Base-by-base conservation (phyloP, 345 rosid genomes). In the Eucalyptus viminalis region DNA sequence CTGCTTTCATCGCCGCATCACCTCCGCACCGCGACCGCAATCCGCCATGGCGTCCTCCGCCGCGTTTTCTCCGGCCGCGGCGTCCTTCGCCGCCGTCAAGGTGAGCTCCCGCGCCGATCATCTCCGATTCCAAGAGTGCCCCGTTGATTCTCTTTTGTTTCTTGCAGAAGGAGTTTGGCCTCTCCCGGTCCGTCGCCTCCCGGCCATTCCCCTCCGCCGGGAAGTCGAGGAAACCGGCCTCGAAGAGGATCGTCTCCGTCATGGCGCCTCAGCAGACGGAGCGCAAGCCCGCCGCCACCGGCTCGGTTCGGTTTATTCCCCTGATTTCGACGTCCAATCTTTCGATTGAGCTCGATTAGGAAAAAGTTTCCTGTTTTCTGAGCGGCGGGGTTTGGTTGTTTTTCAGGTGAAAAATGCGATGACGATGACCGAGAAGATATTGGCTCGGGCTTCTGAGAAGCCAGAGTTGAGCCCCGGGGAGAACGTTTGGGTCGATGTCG, bases 381-480 rank as follows among this genome's bases (percentile, higher is more conserved):
- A 65, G 40, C 69, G 15, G 8, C 58, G 83, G 43, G 31, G 24
- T 29, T 15, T 15, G 86, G 88, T 14, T 27, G 44, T 81, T 88
- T 89, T 27, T n/a, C 92, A 98, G 99, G 99, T 97, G 89, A 98
- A 97, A 92, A 95, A 96, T 88, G 96, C 95, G 47, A 95, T 96
- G 99, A 98, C 99, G 17, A 93, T 97, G 99, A 98, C 99, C 27
- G 99, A 98, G 93, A 98, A 98, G 94, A 98, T 98, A 53, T 87
- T 98, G 72, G 96, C 99, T 10, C 96, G 93, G 92, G 97, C 99
- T 7, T 91, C 99, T 15, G 97, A 95, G 94, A 96, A 95, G 90
- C 83, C 96, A 16, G 94, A 92, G 81, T 92, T 97, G 92, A 91
- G 89, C 49, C 99, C 99, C 27, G 99, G 99, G 67, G 99, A 98